Conservation (phyloP, 495 filamentous ascomycete species). For the Podospora comata region DNA sequence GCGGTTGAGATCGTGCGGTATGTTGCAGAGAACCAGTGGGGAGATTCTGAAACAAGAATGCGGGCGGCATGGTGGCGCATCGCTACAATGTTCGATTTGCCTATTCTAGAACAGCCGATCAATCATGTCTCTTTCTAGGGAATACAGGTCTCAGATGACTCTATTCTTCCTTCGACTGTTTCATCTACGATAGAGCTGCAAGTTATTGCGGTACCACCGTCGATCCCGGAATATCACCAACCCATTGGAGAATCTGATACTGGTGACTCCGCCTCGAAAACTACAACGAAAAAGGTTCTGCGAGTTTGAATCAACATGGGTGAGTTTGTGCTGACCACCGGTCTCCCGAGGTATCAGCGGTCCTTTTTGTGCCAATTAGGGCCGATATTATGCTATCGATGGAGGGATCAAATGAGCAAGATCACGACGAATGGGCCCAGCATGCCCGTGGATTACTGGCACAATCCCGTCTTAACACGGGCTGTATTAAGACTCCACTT, state of each 20-base stretch:
- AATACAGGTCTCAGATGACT: neutral
- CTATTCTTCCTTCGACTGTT: neutral
- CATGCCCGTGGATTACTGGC: neutral
- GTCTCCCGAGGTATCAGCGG: neutral
- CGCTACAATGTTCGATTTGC: neutral
- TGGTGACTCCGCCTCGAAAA: neutral
- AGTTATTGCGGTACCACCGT: neutral
- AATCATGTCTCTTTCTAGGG: neutral
- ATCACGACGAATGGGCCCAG: neutral
- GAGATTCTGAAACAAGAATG: neutral
- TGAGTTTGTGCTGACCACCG: neutral
- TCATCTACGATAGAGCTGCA: neutral
- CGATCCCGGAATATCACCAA: neutral
- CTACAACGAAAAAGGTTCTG: neutral
- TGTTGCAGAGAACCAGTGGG: neutral
- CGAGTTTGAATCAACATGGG: neutral
- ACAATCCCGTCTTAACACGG: neutral
- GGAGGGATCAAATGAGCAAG: neutral
- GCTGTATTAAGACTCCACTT: conserved; percentile 6
- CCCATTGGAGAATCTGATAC: neutral
- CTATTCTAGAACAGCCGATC: neutral
- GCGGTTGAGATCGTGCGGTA: neutral
- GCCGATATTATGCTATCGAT: neutral
- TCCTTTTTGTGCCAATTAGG: neutral
- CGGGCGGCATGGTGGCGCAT: neutral